phyloP scores from a whole-genome alignment of 805 yeast species.

The Sugiyamaella mastotermitis region DNA sequence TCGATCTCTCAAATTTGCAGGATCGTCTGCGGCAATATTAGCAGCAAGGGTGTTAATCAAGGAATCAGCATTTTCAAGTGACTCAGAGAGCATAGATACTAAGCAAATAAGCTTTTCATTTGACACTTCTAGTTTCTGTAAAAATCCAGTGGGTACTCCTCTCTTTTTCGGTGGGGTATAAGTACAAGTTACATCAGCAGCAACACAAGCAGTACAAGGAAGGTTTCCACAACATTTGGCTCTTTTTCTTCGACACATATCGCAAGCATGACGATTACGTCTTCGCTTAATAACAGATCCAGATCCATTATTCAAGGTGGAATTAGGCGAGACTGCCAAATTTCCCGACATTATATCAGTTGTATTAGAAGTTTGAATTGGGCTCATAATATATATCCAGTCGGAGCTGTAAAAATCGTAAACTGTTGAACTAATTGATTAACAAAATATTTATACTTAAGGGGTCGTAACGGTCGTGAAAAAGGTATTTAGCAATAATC shows the following conservation, averaged over 20 bases:
- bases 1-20: background rate
- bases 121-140: conserved; percentile 11
- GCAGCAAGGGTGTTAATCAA: background rate
- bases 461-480: too few species aligned
- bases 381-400: too few species aligned
- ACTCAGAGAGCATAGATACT: conserved; percentile 5
- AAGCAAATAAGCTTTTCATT: conserved; percentile 9
- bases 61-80: conserved; percentile 7
- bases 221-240: conserved; percentile 10
- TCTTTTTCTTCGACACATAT: conserved; percentile 10
- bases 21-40: background rate
- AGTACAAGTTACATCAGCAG: background rate
- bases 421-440: too few species aligned
- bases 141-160: conserved; percentile 11
- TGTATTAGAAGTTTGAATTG: too few species aligned
- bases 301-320: too few species aligned
- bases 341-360: too few species aligned
- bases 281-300: background rate
- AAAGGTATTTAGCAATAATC: too few species aligned
- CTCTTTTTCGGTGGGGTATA: conserved; percentile 12
- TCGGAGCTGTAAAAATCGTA: too few species aligned
- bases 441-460: too few species aligned
- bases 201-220: conserved; percentile 10
- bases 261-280: conserved; percentile 12
- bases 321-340: too few species aligned